Base-by-base conservation (phyloP, 139 green algal species). In the Prasinococcaceae sp. region DNA sequence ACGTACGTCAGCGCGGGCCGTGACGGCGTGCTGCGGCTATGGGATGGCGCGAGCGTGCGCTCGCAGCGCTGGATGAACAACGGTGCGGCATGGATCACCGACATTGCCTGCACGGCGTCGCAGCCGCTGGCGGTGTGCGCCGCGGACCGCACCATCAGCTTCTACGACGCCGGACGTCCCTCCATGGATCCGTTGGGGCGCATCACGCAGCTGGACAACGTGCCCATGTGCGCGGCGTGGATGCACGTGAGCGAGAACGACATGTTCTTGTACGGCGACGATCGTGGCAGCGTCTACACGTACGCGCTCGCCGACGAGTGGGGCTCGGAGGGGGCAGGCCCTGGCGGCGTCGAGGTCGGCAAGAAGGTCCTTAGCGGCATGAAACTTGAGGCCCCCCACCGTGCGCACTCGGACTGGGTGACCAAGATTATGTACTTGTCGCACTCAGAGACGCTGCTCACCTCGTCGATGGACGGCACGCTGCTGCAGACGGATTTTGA, bases 321-420 rank as follows among this genome's bases (percentile, higher is more conserved):
- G 49, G 49, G 49, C 16, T 12, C 10, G 33, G 33, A 20, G 33
- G 33, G 12, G 42, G 22, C n/a, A 4, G 14, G 28, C 14, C 17
- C 10, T 38, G 30, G 9, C 48, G 10, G 19, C 9, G 19, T 51
- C 10, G 51, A 51, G 38, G 37, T 36, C 6, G 37, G 14, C 6
- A 32, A 22, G 6, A 50, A 60, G 36, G 54, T n/a, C 9, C 41
- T 61, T 4, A 19, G 40, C 16, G 53, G 53, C 9, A 61, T 61
- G 40, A 61, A 9, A 14, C 12, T 29, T 5, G 10, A 37, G 8
- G 36, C n/a, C 8, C 33, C 46, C 22, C 46, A 29, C 30, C 45
- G 49, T 22, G 6, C 42, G n/a, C 59, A 68, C 59, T 47, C 28
- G 17, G 50, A 61, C 42, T 68, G 59, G 59, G 46, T 68, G 20